Evolutionary conservation across 495 filamentous ascomycete genomes (phyloP), one percentile per base, ranked within the genome.

Genomic region (Neurospora sp.): DNA sequence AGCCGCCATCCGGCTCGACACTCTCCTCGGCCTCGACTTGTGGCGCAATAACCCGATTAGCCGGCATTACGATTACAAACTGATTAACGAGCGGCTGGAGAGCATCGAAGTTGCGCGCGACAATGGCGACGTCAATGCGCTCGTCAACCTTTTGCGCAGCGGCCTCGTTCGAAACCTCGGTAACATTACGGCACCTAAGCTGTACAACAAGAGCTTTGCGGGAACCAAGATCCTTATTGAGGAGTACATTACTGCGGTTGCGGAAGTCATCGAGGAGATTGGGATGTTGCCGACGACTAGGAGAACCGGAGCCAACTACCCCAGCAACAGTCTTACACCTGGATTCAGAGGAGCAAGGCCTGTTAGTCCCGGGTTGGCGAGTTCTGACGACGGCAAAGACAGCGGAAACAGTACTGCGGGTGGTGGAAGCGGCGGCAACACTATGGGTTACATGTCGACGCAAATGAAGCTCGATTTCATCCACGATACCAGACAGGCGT

Each of bases 221-320:
- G 95, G 95, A 14, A 97, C 94, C 4, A 98, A 98, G 80, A 86
- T 91, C 31, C 80, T 96, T 35, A 95, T 98, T 72, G 94, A 97
- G 76, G 92, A 97, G 78, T 98, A 98, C 74, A 91, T 97, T 74
- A 90, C 91, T 0, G 89, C 93, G 74, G 90, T 95, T 22, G 93
- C 91, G 42, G 87, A 91, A 42, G 93, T 92, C 3, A 88, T 97
- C 44, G 88, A 91, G 72, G 90, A 94, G 77, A 89, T 97, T 31
- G 90, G 90, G 16, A 82, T 84, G n/a, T 83, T 94, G 20, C 90
- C 91, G n/a, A 90, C 90, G 83, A 73, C 72, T 37, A 71, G 70
- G 22, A 70, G 74, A 20, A 73, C 76, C 59, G 40, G 70, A 45
- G 22, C 40, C 31, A 35, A 68, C 65, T 37, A 75, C 18, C 38